Evolutionary conservation across 108 stramenopile species (phyloP), one percentile per base, ranked within the genome.

Genomic region (Chaetoceros tenuissimus): DNA sequence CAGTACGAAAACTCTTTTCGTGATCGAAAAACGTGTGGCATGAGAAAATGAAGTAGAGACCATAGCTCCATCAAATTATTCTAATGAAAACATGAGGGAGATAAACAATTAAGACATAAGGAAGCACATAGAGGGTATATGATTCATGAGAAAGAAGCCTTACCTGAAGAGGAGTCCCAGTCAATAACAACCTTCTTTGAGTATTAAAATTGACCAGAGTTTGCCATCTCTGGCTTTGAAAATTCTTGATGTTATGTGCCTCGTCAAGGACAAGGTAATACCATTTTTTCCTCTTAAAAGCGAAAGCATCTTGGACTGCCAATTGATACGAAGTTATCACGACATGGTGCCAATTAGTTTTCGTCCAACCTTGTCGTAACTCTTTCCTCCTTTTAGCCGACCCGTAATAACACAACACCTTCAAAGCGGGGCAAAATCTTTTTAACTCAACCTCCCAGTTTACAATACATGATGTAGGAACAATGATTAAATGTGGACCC

Each of bases 211-310:
- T 93, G 31, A 99, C 79, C 30, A 99, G 80, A n/a, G 99, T 98
- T 53, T 98, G 97, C 99, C 99, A 99, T 7, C 97, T 75, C 68
- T 96, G 95, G 56, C 81, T 84, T 64, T 96, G 86, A 70, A 97
- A 99, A 63, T 99, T 99, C 67, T 98, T 98, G 68, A 99, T 98
- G 72, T 98, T 96, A 63, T 99, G 97, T 0, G 96, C 99, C 64
- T 99, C 97, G 59, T 99, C 99, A 16, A 99, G 73, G 24, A 99
- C 93, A 46, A 99, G 59, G 68, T 96, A 96, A 65, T 97, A 99
- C 97, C 97, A 99, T 47, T 82, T 78, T 64, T 96, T 96, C 29
- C 98, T 55, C 52, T 89, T 85, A 72, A 99, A 95, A 22, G 91
- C 85, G 69, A 91, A 83, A 0, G 97, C 80, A 74, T 99, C 98